Base-by-base conservation (phyloP, 2,329 filamentous ascomycete genomes). In the Beauveria rudraprayagi region DNA sequence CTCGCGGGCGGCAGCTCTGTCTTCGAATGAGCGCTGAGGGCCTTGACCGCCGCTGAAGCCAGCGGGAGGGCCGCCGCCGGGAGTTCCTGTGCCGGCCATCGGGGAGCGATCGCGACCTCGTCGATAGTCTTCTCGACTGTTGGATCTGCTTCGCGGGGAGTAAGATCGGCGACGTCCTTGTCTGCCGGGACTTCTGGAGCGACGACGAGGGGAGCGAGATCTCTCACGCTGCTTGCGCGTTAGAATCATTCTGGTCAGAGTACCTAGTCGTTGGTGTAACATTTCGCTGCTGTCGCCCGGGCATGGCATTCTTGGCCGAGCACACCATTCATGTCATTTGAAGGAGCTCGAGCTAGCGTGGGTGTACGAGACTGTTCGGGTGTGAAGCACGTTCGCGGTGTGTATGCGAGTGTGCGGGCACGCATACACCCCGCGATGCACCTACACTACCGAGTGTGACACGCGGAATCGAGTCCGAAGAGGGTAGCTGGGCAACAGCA, bases 171-270 rank as follows among this genome's bases (percentile, higher is more conserved):
- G 88, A 71, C 83, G 85, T 71, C 83, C 77, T 65, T 81, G 80
- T 65, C 82, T 86, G 72, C 86, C 84, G 69, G 89, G 90, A 79
- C 91, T 95, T 77, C 91, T 89, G 71, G 92, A 95, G 77, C 91
- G 87, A 76, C 89, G 86, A 73, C 88, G 87, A 71, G 88, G 87
- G 68, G 88, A 91, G 75, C 88, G 86, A 77, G 86, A 88, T 79
- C 87, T 89, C 85, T 95, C 91, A 76, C 90, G 90, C 90, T 93
- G 81, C 60, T 70, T 67, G 63, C 61, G n/a, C 64, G 70, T 75
- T 69, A 74, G 62, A 47, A 5, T 14, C 22, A 24, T 17, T 30
- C 34, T 59, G 10, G 9, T 24, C 34, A 34, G 57, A 47, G 26
- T 24, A 43, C 26, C 11, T 46, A 22, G 19, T 66, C 67, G 68